Percentiles rank a stretch among this genome's conserved stretches.
Conservation (phyloP, 2,329 filamentous ascomycete species). For the Dendrostoma leiphaemia region DNA sequence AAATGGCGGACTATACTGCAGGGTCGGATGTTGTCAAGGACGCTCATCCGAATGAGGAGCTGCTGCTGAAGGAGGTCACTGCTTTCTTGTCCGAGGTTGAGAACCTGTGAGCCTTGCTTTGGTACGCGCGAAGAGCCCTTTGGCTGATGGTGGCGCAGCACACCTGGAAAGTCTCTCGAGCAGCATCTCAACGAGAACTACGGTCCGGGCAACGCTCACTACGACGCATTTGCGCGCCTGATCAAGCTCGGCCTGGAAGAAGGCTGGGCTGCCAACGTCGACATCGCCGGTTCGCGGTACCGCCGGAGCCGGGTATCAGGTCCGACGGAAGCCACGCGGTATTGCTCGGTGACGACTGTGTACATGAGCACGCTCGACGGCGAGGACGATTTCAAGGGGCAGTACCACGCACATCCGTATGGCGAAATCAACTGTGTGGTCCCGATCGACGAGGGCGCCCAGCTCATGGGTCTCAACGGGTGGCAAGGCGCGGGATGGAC, state of each 20-base stretch:
- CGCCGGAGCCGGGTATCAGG: constrained; percentile 44
- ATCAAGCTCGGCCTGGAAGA: constrained; percentile 39
- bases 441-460: constrained; percentile 45
- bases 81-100: constrained; percentile 8
- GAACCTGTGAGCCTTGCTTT: constrained; percentile 3
- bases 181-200: constrained; percentile 39
- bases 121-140: not conserved
- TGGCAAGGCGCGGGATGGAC: constrained; percentile 59
- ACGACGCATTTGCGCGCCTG: constrained; percentile 39
- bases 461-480: constrained; percentile 54
- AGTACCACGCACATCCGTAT: constrained; percentile 54
- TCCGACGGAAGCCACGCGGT: constrained; percentile 45
- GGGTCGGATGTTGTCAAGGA: constrained; percentile 2
- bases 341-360: constrained; percentile 55
- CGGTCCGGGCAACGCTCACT: constrained; percentile 40
- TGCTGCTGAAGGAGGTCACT: constrained; percentile 2
- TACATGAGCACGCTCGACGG: constrained; percentile 46
- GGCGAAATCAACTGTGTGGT: constrained; percentile 56
- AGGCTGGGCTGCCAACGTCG: constrained; percentile 43
- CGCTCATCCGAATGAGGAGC: constrained; percentile 7
- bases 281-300: constrained; percentile 44
- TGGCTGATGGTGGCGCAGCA: constrained; percentile 28
- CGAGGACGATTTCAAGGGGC: constrained; percentile 45
- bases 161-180: constrained; percentile 45
- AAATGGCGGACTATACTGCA: constrained; percentile 9